Conservation (phyloP, 169 alveolate species). For the Eimeria tenella region DNA sequence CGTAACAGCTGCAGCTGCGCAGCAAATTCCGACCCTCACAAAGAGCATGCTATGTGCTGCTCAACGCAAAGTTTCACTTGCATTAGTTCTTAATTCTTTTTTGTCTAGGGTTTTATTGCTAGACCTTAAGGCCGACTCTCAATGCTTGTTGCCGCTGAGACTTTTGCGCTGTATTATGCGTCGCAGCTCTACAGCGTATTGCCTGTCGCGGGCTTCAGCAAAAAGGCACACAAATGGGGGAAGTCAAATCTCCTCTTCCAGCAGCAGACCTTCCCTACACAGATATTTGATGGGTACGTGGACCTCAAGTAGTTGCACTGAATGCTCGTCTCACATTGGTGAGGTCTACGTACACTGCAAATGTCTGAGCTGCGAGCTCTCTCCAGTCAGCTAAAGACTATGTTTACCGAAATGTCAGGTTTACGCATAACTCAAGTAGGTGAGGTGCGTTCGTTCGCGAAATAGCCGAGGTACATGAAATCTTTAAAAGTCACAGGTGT, state of each 20-base stretch:
- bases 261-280: slow-evolving; percentile 51
- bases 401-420: too few species aligned
- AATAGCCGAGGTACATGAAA: too few species aligned
- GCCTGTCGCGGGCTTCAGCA: neutral
- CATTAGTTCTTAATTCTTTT: neutral
- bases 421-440: too few species aligned
- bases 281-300: neutral
- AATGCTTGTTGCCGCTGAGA: neutral
- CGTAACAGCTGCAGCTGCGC: slow-evolving; percentile 14
- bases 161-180: too few species aligned
- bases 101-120: neutral
- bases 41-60: neutral
- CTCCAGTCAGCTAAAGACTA: too few species aligned
- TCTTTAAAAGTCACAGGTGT: too few species aligned
- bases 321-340: neutral
- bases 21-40: neutral
- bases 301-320: neutral
- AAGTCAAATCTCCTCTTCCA: neutral
- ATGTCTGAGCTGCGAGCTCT: too few species aligned
- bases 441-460: too few species aligned
- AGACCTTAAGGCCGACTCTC: too few species aligned
- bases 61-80: neutral
- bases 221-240: neutral
- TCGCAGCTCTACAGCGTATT: slow-evolving; percentile 30
- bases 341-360: slow-evolving; percentile 8